Percentiles rank a stretch among this genome's conserved stretches.
Conservation (phyloP, 2,329 filamentous ascomycete species). For the Cordyceps sp. region DNA sequence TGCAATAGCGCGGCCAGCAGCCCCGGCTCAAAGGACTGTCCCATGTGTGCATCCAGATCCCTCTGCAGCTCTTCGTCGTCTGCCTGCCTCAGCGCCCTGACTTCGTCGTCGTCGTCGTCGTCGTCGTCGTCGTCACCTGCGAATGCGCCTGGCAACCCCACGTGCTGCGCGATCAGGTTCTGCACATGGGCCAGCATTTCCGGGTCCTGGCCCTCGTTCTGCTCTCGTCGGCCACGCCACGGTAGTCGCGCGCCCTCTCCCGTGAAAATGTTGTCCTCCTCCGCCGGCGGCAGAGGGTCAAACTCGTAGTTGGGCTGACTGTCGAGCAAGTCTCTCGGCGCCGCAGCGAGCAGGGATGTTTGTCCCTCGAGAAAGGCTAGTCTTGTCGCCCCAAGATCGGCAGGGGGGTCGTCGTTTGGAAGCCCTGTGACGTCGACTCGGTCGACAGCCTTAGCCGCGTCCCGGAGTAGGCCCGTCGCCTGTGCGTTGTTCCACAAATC, state of each 20-base stretch:
- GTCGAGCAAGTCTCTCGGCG: conserved; percentile 49
- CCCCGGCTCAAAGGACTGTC: conserved; percentile 10
- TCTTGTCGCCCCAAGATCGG: conserved; percentile 41
- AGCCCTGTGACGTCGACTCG: conserved; percentile 23
- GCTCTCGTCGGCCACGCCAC: conserved; percentile 17
- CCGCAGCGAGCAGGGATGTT: conserved; percentile 49
- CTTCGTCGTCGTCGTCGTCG: conserved; percentile 11
- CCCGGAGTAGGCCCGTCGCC: conserved; percentile 48
- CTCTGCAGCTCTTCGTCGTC: conserved; percentile 16
- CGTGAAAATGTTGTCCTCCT: conserved; percentile 35
- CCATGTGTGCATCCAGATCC: conserved; percentile 13
- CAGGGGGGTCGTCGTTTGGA: conserved; percentile 20
- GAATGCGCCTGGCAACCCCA: conserved; percentile 2
- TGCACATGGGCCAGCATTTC: conserved; percentile 12
- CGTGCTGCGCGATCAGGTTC: conserved; percentile 10
- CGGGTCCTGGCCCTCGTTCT: conserved; percentile 4
- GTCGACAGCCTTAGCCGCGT: conserved; percentile 42
- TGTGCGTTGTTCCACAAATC: conserved; percentile 76
- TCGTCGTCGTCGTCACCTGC: conserved; percentile 2
- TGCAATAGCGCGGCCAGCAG: conserved; percentile 10
- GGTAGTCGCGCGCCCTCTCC: conserved; percentile 23
- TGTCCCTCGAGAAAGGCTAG: conserved; percentile 68
- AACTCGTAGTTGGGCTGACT: conserved; percentile 56
- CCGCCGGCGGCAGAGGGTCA: conserved; percentile 62
- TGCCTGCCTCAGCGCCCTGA: conserved; percentile 8